phyloP scores from a whole-genome alignment of 208 protist species.

The Wallacemonas sp. region DNA sequence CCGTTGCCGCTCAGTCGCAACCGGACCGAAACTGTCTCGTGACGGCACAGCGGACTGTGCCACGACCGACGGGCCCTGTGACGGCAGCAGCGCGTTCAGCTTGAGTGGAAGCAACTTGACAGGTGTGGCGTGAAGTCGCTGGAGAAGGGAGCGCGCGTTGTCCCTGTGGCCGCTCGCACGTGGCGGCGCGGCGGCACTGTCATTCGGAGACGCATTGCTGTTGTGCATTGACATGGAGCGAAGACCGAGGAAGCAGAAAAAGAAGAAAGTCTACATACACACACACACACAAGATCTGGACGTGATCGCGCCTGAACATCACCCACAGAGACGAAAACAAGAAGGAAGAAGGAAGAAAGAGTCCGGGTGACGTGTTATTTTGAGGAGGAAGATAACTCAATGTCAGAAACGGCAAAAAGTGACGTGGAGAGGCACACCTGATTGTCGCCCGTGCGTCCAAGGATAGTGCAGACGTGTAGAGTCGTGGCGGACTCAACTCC shows the following conservation, averaged over 20 bases:
- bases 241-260: background rate
- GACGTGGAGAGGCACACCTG: too few relatives aligned
- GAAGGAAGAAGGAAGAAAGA: background rate
- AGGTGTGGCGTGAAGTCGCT: slow-evolving; percentile 45
- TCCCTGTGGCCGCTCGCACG: slow-evolving; percentile 21
- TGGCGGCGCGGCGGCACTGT: background rate
- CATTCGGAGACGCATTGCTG: too few relatives aligned
- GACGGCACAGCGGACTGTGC: background rate
- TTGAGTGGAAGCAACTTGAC: slow-evolving; percentile 44
- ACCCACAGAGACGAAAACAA: background rate
- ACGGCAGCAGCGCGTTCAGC: slow-evolving; percentile 18
- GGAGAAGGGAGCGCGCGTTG: slow-evolving; percentile 45
- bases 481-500: too few relatives aligned
- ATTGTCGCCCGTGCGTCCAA: too few relatives aligned
- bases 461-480: too few relatives aligned
- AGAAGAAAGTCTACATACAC: background rate
- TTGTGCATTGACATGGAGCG: background rate
- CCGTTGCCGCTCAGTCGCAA: slow-evolving; percentile 9
- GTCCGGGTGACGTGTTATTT: background rate
- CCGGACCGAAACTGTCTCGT: too few relatives aligned
- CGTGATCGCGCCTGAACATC: background rate
- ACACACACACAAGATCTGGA: too few relatives aligned
- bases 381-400: background rate
- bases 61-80: slow-evolving; percentile 3
- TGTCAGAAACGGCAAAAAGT: too few relatives aligned